These are phyloP conservation scores for Pichia thaimueangensis DNA, from an alignment of 805 yeast species.

Conservation along the genomic window DNA sequence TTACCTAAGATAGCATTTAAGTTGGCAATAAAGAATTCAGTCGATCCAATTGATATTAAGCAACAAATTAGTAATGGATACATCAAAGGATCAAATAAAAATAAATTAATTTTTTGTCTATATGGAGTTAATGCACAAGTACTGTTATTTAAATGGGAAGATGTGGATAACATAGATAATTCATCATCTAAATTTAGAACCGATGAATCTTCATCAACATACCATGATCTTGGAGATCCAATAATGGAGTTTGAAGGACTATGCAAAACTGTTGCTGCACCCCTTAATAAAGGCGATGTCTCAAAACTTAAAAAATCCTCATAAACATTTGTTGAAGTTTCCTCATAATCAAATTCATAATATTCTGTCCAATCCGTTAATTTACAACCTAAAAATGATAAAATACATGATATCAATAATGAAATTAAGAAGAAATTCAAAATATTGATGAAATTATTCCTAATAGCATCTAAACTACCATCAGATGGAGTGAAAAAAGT, in stretches of 20 bases:
- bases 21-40: conserved; percentile 81
- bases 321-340: conserved; percentile 11
- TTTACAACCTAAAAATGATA: conserved; percentile 26
- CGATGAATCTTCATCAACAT: conserved; percentile 22
- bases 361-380: conserved; percentile 24
- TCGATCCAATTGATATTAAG: conserved; percentile 68
- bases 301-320: conserved; percentile 27
- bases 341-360: conserved; percentile 23
- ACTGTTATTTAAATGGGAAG: conserved; percentile 9
- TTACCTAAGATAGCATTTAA: conserved; percentile 45
- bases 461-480: conserved; percentile 11
- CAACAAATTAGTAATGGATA: conserved; percentile 61
- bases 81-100: conserved; percentile 50
- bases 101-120: conserved; percentile 13
- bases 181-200: conserved; percentile 24
- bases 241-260: conserved; percentile 20
- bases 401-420: conserved; percentile 14
- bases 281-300: conserved; percentile 29
- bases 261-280: conserved; percentile 28
- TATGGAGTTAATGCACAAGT: conserved; percentile 8
- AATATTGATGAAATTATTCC: conserved; percentile 17
- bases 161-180: conserved; percentile 21
- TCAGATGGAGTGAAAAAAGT: conserved; percentile 12
- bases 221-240: conserved; percentile 28
- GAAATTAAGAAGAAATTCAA: conserved; percentile 20